Conservation (phyloP, 140 eudicot species). For the Ambrosia hybrid region DNA sequence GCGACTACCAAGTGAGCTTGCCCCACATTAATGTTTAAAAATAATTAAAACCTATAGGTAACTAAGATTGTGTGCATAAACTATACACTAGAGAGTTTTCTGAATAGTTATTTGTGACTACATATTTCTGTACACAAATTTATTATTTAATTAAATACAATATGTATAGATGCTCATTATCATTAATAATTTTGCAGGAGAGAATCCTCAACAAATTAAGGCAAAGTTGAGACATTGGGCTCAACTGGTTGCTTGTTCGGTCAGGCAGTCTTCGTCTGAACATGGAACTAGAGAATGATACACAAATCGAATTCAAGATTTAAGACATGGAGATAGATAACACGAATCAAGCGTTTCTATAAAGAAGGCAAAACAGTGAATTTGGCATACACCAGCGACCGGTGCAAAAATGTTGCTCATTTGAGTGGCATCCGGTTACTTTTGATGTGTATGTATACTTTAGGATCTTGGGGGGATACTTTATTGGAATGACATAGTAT, state of each 20-base stretch:
- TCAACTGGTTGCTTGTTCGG: constrained; percentile 63
- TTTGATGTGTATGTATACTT: constrained; percentile 23
- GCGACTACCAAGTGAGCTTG: too few species aligned
- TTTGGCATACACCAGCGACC: constrained; percentile 17
- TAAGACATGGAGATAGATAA: constrained; percentile 25
- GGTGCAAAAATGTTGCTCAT: constrained; percentile 15
- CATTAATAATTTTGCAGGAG: constrained; percentile 39
- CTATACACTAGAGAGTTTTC: too few species aligned
- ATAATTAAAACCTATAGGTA: too few species aligned
- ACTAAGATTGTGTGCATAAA: too few species aligned
- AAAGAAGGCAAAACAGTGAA: constrained; percentile 23
- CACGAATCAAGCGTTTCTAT: constrained; percentile 5
- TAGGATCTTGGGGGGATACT: constrained; percentile 24
- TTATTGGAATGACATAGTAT: constrained; percentile 10
- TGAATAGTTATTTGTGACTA: too few species aligned
- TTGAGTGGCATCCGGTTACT: constrained; percentile 13
- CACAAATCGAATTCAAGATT: background rate
- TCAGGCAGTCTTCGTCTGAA: constrained; percentile 40
- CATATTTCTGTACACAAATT: too few species aligned
- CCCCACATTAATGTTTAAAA: too few species aligned
- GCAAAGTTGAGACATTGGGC: constrained; percentile 74
- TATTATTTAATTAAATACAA: background rate
- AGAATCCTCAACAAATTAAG: constrained; percentile 60
- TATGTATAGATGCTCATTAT: background rate
- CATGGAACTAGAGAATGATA: constrained; percentile 14